phyloP scores from a whole-genome alignment of 768 basidiomycete species.

The Tylopilus balloui region DNA sequence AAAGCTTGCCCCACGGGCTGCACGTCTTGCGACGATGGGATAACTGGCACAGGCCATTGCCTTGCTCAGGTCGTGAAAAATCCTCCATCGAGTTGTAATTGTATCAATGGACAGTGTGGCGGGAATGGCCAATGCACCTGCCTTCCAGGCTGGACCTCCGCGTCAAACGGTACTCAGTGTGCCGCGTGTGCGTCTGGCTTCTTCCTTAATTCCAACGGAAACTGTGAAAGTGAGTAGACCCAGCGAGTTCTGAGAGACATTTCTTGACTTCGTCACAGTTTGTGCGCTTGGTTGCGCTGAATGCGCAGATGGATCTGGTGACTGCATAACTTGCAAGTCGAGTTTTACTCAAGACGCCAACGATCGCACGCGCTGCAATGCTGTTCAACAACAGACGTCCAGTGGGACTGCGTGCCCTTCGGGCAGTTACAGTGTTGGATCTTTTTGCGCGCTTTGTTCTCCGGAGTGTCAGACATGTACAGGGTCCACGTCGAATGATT shows the following conservation, averaged over 20 bases:
- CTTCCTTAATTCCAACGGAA: constrained; percentile 64
- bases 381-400: constrained; percentile 46
- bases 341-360: constrained; percentile 65
- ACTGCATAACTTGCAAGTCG: constrained; percentile 67
- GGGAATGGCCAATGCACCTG: constrained; percentile 68
- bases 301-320: constrained; percentile 65
- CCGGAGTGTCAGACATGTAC: constrained; percentile 67
- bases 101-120: constrained; percentile 74
- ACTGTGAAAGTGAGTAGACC: constrained; percentile 57
- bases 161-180: constrained; percentile 70
- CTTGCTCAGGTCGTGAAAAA: constrained; percentile 46
- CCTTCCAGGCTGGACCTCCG: constrained; percentile 70
- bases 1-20: constrained; percentile 67
- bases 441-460: constrained; percentile 56
- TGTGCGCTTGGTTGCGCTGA: constrained; percentile 69
- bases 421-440: constrained; percentile 57
- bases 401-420: constrained; percentile 57
- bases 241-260: neutral
- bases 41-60: constrained; percentile 73
- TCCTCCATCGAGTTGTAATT: constrained; percentile 68
- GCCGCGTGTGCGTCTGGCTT: constrained; percentile 72
- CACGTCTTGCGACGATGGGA: constrained; percentile 70
- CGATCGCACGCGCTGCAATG: constrained; percentile 63
- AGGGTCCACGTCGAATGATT: constrained; percentile 64
- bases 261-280: constrained; percentile 36